Conservation (phyloP, 345 rosid genomes). For the Melaleuca quinquenervia region DNA sequence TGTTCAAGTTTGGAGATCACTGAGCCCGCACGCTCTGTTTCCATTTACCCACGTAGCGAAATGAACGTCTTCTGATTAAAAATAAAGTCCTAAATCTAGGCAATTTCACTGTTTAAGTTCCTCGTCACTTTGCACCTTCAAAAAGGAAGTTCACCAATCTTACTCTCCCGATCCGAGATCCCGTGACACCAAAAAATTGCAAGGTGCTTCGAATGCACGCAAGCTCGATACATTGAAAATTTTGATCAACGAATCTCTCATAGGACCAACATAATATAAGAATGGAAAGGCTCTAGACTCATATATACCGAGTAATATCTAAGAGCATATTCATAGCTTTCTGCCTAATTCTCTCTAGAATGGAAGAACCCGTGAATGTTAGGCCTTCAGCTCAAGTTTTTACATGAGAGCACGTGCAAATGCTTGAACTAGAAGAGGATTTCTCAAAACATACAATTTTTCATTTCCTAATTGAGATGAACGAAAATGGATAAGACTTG, state of each 20-base stretch:
- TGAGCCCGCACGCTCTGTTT: neutral
- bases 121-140: neutral
- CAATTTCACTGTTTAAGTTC: neutral
- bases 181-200: neutral
- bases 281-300: neutral
- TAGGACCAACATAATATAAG: neutral
- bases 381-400: neutral
- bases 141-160: neutral
- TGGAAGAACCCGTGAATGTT: neutral
- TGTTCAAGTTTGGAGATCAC: neutral
- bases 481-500: neutral
- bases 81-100: neutral
- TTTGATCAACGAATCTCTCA: fast-evolving
- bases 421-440: neutral
- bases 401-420: neutral
- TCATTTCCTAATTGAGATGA: neutral
- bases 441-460: neutral
- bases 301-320: neutral
- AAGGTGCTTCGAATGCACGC: neutral
- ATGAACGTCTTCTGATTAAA: neutral
- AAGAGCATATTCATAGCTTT: neutral
- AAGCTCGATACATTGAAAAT: neutral
- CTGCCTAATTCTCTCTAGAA: neutral
- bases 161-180: neutral
- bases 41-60: neutral